Base-by-base conservation (phyloP, 306 rosid species). In the Leucaena leucocephala region DNA sequence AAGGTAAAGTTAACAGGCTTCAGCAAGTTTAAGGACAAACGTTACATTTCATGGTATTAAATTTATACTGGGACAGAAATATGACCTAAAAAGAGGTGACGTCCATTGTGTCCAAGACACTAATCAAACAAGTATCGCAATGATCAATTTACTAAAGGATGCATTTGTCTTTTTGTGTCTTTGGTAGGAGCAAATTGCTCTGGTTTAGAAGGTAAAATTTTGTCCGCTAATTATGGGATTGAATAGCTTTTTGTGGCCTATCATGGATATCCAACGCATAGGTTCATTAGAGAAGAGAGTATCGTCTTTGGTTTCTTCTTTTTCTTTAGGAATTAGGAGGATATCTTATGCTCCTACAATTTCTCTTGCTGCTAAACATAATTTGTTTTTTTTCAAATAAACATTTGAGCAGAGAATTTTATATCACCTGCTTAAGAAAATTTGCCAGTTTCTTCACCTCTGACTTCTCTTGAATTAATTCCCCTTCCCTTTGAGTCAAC, bases 361-460 rank as follows among this genome's bases (percentile, higher is more conserved):
- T 35, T 38, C 19, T 78, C 55, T 68, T 44, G n/a, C 43, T 62
- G 12, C 59, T 3, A 27, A 71, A 63, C 35, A 64, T 63, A 70
- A 68, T 27, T 27, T 33, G 10, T 36, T 44, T 15, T 21, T 34
- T 44, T 19, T 35, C 45, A 68, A 14, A n/a, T 10, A 34, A 43
- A 68, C 40, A 16, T 52, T 71, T 55, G 44, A 21, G 36, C 16
- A 21, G 68, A 78, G 54, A 81, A 68, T 21, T 73, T 71, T 52
- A 64, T 72, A 68, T 85, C 86, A 91, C 99, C 98, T 91, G 96
- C 91, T 95, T 95, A 77, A 95, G 98, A 90, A 95, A 95, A 86
- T 75, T 91, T 66, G 98, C 97, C 72, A 95, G 87, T 83, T 88
- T 93, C 90, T 93, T 95, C 82, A 95, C 99, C 86, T 95, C 99